Conservation (phyloP, 2,329 filamentous ascomycete genomes). For the Zopfia rhizophila region DNA sequence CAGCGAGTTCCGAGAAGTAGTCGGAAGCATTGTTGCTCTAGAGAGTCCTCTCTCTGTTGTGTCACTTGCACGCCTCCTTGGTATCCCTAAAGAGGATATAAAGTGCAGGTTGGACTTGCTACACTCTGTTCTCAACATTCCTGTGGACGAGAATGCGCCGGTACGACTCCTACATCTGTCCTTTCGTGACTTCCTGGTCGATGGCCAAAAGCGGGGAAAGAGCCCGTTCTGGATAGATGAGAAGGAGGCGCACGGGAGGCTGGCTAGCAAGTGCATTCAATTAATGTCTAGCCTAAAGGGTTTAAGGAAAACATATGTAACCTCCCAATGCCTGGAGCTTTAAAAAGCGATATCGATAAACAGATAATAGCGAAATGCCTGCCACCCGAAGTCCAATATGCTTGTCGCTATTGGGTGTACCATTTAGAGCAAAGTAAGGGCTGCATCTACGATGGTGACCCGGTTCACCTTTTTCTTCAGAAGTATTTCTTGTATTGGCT, state of each 20-base stretch:
- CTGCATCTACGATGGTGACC: too few species aligned
- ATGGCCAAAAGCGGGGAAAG: slow-evolving; percentile 19
- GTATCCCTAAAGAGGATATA: slow-evolving; percentile 15
- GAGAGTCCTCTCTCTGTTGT: slow-evolving; percentile 19
- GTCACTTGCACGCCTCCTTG: slow-evolving; percentile 21
- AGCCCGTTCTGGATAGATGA: slow-evolving; percentile 47
- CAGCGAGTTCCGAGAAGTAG: slow-evolving; percentile 14
- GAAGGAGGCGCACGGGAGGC: slow-evolving; percentile 30
- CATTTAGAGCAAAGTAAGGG: too few species aligned
- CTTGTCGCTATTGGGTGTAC: too few species aligned
- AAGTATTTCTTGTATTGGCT: too few species aligned
- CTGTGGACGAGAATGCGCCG: slow-evolving; percentile 8
- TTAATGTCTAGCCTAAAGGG: slow-evolving; percentile 30
- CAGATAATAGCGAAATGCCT: background rate
- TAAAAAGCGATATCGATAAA: background rate
- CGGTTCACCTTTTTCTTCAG: too few species aligned
- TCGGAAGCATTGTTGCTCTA: slow-evolving; percentile 24
- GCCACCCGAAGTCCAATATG: slow-evolving; percentile 37
- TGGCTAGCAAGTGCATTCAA: slow-evolving; percentile 44
- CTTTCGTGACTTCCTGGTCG: slow-evolving; percentile 29
- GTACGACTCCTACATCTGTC: slow-evolving; percentile 26
- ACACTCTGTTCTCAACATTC: slow-evolving; percentile 27
- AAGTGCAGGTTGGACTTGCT: slow-evolving; percentile 24
- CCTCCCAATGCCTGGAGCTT: slow-evolving; percentile 40
- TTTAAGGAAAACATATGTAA: slow-evolving; percentile 48